Evolutionary conservation across 441 rosid genomes (phyloP).

Genomic region (Corymbia citriodora): DNA sequence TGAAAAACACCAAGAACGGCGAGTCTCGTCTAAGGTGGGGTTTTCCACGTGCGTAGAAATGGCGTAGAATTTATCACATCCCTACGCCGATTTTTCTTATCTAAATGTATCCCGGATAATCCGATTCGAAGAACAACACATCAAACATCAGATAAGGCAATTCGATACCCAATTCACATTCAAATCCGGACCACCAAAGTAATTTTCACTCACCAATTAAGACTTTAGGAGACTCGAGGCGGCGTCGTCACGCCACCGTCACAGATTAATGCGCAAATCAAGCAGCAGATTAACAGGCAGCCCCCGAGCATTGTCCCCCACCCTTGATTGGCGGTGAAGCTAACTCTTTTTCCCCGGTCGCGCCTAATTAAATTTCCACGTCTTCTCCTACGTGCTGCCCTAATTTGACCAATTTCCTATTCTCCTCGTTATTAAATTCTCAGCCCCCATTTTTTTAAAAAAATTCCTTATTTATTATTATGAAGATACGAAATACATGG

Average conservation of each 20-base stretch:
- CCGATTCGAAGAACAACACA: rapidly evolving
- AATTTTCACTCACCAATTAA: neutral
- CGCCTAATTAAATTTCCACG: neutral
- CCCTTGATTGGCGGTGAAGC: neutral
- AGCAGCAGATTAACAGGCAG: neutral
- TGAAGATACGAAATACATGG: neutral
- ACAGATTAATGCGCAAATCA: neutral
- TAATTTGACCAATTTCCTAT: neutral
- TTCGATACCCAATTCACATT: too few species aligned
- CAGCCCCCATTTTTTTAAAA: neutral
- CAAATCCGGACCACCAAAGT: too few species aligned
- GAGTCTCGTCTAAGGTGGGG: neutral
- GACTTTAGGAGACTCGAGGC: neutral
- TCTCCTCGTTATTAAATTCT: neutral
- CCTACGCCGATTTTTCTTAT: neutral
- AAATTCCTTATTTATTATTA: neutral
- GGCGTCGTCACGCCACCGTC: neutral
- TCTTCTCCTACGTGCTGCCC: neutral
- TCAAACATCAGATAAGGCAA: too few species aligned
- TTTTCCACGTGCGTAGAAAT: neutral
- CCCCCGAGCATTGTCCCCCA: neutral
- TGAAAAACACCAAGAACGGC: neutral
- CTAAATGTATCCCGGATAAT: neutral
- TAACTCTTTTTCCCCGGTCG: neutral
- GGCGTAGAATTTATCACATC: neutral